Evolutionary conservation across 2,329 filamentous ascomycete genomes (phyloP).

Genomic region (Colletotrichum cereale): DNA sequence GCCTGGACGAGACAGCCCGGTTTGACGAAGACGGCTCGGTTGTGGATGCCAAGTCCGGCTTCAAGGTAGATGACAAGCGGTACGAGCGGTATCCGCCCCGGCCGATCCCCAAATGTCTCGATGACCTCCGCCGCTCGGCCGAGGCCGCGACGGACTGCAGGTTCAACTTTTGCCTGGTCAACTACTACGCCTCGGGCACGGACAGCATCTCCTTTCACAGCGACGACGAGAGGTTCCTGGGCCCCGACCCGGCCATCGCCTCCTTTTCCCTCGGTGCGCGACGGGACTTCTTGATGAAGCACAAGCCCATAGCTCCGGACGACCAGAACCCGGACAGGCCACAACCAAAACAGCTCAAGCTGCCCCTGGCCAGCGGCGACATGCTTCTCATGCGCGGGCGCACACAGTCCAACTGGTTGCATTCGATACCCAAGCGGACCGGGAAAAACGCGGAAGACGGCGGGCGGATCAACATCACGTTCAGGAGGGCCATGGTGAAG

Average conservation of each 20-base stretch:
- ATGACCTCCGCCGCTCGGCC: conserved; percentile 71
- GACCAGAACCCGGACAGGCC: conserved; percentile 27
- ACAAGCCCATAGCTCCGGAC: conserved; percentile 69
- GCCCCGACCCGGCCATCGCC: conserved; percentile 76
- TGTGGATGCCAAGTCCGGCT: conserved; percentile 57
- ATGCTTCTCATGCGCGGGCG: conserved; percentile 83
- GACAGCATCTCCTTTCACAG: conserved; percentile 86
- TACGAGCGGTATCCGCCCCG: conserved; percentile 70
- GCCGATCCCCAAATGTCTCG: conserved; percentile 78
- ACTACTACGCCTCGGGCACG: conserved; percentile 83
- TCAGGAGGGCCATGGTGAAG: conserved; percentile 77
- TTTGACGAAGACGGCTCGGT: conserved; percentile 63
- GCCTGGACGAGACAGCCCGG: conserved; percentile 70
- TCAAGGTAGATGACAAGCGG: conserved; percentile 63
- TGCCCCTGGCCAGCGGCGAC: conserved; percentile 74
- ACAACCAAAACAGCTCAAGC: conserved; percentile 57
- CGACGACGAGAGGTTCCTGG: conserved; percentile 84
- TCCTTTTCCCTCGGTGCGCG: conserved; percentile 79
- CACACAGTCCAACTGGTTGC: conserved; percentile 83
- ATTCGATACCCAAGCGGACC: conserved; percentile 81
- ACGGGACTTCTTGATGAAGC: conserved; percentile 84
- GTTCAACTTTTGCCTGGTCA: conserved; percentile 86
- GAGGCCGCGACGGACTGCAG: conserved; percentile 74
- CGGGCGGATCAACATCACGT: conserved; percentile 82
- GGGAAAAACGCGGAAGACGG: conserved; percentile 73